A percentile compares a stretch with the other conserved stretches of the same genome.
Conservation (phyloP, 148 eudicot genomes). For the Rhododendron ferrugineum region DNA sequence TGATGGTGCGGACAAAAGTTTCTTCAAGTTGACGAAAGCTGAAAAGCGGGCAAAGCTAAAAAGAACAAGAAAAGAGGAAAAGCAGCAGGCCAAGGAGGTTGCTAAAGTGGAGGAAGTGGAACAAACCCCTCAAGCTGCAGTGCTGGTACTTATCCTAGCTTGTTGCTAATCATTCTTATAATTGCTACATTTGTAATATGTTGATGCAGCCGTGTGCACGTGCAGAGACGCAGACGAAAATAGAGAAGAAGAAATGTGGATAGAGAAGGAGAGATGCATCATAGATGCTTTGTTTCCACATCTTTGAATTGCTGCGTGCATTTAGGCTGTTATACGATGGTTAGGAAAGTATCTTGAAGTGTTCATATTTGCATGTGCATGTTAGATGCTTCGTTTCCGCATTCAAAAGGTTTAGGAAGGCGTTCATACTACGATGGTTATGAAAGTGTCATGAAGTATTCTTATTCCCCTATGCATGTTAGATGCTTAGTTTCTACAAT, state of each 20-base stretch:
- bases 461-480: background rate
- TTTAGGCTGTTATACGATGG: background rate
- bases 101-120: conserved; percentile 38
- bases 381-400: background rate
- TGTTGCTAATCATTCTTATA: background rate
- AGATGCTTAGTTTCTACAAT: background rate
- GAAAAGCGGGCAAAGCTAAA: conserved; percentile 83
- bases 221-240: background rate
- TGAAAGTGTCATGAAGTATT: background rate
- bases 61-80: conserved; percentile 76
- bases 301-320: background rate
- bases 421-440: background rate
- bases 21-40: conserved; percentile 52
- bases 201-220: background rate
- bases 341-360: background rate
- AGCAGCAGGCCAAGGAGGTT: conserved; percentile 67
- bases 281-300: background rate
- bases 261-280: background rate
- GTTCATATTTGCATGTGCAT: background rate
- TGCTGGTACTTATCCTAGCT: conserved; percentile 40
- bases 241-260: background rate
- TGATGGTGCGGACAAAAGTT: conserved; percentile 22
- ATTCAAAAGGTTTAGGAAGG: background rate
- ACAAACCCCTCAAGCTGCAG: conserved; percentile 55
- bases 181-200: background rate